phyloP scores from a whole-genome alignment of 257 asterid genomes.

The Capsicum rhomboideum region DNA sequence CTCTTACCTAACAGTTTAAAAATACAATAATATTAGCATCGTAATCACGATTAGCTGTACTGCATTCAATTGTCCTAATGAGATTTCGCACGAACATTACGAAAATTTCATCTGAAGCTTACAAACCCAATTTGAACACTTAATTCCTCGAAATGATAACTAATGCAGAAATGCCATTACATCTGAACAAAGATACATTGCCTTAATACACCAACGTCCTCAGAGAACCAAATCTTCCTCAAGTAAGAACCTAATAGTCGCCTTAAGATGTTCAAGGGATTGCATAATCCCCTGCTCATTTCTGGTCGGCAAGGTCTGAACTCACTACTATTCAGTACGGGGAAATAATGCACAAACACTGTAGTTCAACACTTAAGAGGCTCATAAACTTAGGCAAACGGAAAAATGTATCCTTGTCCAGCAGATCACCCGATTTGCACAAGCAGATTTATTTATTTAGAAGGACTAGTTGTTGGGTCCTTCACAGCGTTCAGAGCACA shows the following conservation, averaged over 20 bases:
- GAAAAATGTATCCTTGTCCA: neutral
- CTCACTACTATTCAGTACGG: neutral
- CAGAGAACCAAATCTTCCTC: neutral
- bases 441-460: neutral
- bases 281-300: neutral
- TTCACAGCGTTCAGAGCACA: neutral
- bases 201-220: neutral
- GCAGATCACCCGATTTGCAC: neutral
- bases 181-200: neutral
- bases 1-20: neutral
- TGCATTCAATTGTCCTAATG: neutral
- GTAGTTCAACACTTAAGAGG: neutral
- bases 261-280: neutral
- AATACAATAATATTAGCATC: neutral
- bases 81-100: neutral
- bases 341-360: neutral
- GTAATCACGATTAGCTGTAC: neutral
- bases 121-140: neutral
- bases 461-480: neutral
- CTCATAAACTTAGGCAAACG: neutral
- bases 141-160: neutral
- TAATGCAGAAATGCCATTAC: neutral
- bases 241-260: neutral
- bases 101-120: neutral
- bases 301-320: neutral